Conservation (phyloP, 768 basidiomycete species). For the Mycena vulgaris region DNA sequence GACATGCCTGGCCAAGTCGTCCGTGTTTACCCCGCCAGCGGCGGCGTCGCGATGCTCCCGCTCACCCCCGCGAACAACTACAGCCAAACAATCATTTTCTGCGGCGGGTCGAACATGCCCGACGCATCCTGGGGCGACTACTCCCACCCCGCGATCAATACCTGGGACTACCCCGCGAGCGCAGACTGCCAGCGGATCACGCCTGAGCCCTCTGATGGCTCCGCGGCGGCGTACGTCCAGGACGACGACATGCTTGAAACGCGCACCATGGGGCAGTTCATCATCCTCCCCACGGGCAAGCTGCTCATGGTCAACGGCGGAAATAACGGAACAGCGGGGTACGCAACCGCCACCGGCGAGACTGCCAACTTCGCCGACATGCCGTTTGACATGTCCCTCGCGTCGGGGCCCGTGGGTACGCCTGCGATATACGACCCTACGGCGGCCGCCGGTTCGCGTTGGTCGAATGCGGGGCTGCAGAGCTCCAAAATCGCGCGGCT, state of each 20-base stretch:
- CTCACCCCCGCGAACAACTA: slow-evolving; percentile 93
- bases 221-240: slow-evolving; percentile 69
- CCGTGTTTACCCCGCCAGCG: slow-evolving; percentile 92
- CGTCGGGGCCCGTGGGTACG: slow-evolving; percentile 81
- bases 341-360: slow-evolving; percentile 71
- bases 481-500: slow-evolving; percentile 81
- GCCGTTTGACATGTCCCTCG: slow-evolving; percentile 83
- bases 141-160: slow-evolving; percentile 78
- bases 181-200: slow-evolving; percentile 86
- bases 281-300: slow-evolving; percentile 84
- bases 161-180: slow-evolving; percentile 80
- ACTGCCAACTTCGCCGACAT: slow-evolving; percentile 62
- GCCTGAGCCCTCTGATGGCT: slow-evolving; percentile 85
- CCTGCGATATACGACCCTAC: slow-evolving; percentile 91
- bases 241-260: slow-evolving; percentile 84
- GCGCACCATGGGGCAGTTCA: slow-evolving; percentile 94
- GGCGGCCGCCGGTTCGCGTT: slow-evolving; percentile 78
- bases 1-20: slow-evolving; percentile 81
- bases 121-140: slow-evolving; percentile 85
- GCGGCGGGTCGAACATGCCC: slow-evolving; percentile 87
- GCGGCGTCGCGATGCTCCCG: slow-evolving; percentile 91
- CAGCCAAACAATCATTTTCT: slow-evolving; percentile 88
- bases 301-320: slow-evolving; percentile 90
- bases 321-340: slow-evolving; percentile 90
- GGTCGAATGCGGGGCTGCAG: slow-evolving; percentile 77